phyloP scores from a whole-genome alignment of 306 rosid species.

The Luffa aegyptiaca region DNA sequence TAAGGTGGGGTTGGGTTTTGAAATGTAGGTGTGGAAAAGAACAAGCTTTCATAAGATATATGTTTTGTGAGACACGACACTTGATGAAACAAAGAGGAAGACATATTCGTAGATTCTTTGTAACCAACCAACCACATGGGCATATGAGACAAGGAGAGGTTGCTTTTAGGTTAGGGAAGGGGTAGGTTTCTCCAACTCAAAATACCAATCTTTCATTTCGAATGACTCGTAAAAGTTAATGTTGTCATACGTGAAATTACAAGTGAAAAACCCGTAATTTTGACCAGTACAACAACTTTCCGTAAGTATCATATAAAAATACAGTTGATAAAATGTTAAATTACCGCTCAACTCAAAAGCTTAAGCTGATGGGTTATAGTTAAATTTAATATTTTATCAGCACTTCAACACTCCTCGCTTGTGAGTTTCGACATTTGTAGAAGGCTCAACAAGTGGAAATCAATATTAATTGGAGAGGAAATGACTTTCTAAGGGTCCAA shows the following conservation, averaged over 20 bases:
- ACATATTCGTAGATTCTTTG: conserved; percentile 1
- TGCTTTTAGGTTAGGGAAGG: neutral
- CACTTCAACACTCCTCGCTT: too few species aligned
- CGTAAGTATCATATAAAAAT: too few species aligned
- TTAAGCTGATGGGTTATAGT: too few species aligned
- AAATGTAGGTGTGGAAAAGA: neutral
- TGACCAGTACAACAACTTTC: too few species aligned
- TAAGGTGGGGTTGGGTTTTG: neutral
- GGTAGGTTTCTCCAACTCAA: neutral
- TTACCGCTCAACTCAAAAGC: too few species aligned
- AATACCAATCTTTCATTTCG: neutral
- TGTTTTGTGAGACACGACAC: neutral
- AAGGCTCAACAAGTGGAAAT: too few species aligned
- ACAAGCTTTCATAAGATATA: neutral
- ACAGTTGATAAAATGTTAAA: too few species aligned
- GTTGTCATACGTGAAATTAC: neutral
- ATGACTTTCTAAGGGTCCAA: too few species aligned
- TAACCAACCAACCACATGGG: conserved; percentile 6
- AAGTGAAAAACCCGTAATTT: too few species aligned
- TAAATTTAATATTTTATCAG: too few species aligned
- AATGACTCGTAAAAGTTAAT: neutral
- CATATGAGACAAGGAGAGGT: neutral
- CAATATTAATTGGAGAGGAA: too few species aligned
- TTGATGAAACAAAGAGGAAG: neutral
- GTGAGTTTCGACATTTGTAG: too few species aligned